Conservation (phyloP, 1,284 basidiomycete genomes). For the Gomphus sp. region DNA sequence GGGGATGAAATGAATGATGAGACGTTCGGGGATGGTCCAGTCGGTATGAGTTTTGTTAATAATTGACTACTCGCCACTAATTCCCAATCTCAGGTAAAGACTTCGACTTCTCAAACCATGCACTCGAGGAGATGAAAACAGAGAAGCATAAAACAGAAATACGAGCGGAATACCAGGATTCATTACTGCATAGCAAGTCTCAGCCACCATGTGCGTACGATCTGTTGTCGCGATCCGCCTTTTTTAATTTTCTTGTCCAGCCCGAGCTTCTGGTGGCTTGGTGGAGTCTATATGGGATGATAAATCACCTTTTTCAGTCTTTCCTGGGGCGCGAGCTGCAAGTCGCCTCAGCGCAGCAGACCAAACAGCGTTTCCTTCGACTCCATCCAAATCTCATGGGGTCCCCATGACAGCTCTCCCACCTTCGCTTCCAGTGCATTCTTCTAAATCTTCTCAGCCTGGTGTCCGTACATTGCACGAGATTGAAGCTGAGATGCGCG, state of each 20-base stretch:
- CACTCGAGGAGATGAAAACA: neutral
- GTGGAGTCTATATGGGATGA: slow-evolving; percentile 74
- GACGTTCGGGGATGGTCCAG: slow-evolving; percentile 76
- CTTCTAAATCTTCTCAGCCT: slow-evolving; percentile 7
- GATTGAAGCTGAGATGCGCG: slow-evolving; percentile 87
- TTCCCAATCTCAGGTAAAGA: slow-evolving; percentile 59
- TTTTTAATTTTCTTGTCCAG: slow-evolving; percentile 24
- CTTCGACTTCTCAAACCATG: slow-evolving; percentile 69
- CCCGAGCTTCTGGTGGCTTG: slow-evolving; percentile 31
- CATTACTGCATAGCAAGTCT: slow-evolving; percentile 6
- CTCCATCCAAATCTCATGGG: neutral
- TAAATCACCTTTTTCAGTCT: slow-evolving; percentile 62
- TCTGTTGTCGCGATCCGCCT: slow-evolving; percentile 10
- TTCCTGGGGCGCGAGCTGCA: slow-evolving; percentile 32
- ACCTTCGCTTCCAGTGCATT: slow-evolving; percentile 4
- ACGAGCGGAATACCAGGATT: slow-evolving; percentile 3
- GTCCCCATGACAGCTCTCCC: neutral
- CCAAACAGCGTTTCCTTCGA: neutral
- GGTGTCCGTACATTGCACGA: slow-evolving; percentile 74
- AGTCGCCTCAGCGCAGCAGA: slow-evolving; percentile 15
- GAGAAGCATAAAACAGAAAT: neutral
- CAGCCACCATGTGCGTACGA: neutral
- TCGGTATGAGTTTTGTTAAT: slow-evolving; percentile 45
- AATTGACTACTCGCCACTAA: neutral
- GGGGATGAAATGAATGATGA: slow-evolving; percentile 92